phyloP scores from a whole-genome alignment of 352 stramenopile species.

The Globisporangium takayamanum region DNA sequence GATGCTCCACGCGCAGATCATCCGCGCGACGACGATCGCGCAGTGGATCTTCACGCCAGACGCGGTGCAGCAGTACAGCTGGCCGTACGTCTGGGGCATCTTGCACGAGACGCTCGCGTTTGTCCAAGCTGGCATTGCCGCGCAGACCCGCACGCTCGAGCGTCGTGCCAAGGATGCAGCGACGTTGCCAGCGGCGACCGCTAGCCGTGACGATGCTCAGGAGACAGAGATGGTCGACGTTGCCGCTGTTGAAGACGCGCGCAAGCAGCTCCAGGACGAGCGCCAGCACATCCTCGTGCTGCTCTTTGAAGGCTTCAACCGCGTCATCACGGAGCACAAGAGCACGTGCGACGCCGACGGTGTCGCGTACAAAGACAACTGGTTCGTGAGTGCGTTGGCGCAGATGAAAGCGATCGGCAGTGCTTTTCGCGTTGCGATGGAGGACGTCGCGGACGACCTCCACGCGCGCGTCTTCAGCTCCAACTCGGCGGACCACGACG shows the following conservation, averaged over 20 bases:
- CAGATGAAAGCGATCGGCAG: constrained; percentile 67
- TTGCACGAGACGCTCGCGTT: constrained; percentile 64
- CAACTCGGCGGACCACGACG: constrained; percentile 52
- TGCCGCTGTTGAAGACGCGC: constrained; percentile 27
- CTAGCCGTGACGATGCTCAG: constrained; percentile 5
- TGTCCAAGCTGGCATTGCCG: constrained; percentile 31
- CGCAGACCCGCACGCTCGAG: constrained; percentile 31
- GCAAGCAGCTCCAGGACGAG: constrained; percentile 39
- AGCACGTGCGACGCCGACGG: constrained; percentile 65
- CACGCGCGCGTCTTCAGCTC: constrained; percentile 46
- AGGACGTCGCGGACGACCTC: constrained; percentile 46
- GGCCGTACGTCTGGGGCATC: constrained; percentile 84
- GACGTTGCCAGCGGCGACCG: neutral
- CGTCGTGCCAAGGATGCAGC: neutral
- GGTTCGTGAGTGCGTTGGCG: constrained; percentile 62
- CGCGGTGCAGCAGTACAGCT: constrained; percentile 83
- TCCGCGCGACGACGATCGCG: constrained; percentile 62
- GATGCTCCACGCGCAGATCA: constrained; percentile 66
- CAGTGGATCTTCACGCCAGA: constrained; percentile 79
- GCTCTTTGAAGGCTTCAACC: constrained; percentile 66
- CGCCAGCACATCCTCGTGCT: constrained; percentile 43
- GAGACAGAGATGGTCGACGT: constrained; percentile 53
- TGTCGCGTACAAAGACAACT: constrained; percentile 72
- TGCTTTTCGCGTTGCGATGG: constrained; percentile 49
- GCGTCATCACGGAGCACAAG: constrained; percentile 73